Evolutionary conservation across 768 basidiomycete genomes (phyloP), one percentile per base, ranked within the genome.

Genomic region (Collybiopsis luxurians): DNA sequence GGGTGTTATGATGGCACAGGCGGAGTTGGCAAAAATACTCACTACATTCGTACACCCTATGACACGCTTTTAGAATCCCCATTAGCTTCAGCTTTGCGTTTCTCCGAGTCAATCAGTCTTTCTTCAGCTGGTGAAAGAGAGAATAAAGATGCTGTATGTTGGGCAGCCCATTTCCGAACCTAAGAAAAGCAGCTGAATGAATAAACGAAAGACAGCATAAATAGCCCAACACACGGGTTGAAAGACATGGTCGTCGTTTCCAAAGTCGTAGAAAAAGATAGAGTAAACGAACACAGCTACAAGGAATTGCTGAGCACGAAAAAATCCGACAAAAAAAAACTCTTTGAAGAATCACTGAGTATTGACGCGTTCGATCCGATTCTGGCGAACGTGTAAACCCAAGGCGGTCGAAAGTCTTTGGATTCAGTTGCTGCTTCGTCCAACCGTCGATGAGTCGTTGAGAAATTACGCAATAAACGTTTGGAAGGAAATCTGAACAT

Each of bases 241-340:
- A 67, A 87, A 89, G 26, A 87, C 83, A 66, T 89, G 86, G 23
- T 89, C 87, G 46, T 75, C 73, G n/a, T 86, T 82, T 3, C 87
- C 87, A 67, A 82, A 89, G 66, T 89, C 85, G 50, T 81, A 79
- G 55, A 84, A 68, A 65, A 89, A 85, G 21, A 85, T 72, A 2
- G 77, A 77, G 59, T 89, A 89, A 3, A 83, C 38, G 15, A 75
- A 65, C n/a, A 79, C 71, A 23, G 73, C 86, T 89, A 60, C 5
- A 27, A 19, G 24, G 48, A 7, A 51, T 19, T 19, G 44, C 43
- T 17, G 43, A 2, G 54, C 6, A 26, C 43, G 50, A 3, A 34
- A 30, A 28, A 13, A 10, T 26, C 27, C 40, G 21, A 59, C 24
- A 15, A 30, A 43, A 3, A 12, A 24, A 27, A 19, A 12, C n/a